A percentile compares a stretch with the other conserved stretches of the same genome.
Conservation (phyloP, 129 eudicot genomes). For the Artemisia tridentata region DNA sequence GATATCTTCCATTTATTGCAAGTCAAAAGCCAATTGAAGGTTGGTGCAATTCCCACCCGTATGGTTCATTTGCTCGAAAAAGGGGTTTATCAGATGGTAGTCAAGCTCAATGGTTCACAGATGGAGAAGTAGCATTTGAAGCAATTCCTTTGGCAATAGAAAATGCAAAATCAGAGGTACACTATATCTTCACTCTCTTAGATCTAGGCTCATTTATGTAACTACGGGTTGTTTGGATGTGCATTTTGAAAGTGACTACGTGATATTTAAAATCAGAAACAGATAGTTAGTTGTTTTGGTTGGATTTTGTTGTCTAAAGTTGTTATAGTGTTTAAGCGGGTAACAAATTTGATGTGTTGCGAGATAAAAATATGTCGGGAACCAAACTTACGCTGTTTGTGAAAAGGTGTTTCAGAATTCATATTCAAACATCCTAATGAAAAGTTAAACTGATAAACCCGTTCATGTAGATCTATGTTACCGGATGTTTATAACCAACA, state of each 20-base stretch:
- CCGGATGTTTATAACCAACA: constrained; percentile 46
- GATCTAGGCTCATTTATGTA: neutral
- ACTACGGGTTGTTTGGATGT: neutral
- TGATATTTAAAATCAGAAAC: neutral
- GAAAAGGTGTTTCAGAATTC: neutral
- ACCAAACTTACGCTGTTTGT: neutral
- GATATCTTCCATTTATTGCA: constrained; percentile 75
- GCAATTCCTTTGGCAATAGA: constrained; percentile 86
- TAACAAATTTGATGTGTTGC: too few relatives aligned
- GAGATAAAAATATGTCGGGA: neutral
- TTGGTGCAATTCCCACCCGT: constrained; percentile 84
- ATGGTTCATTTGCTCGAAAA: constrained; percentile 75
- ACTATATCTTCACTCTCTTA: constrained; percentile 2
- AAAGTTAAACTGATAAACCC: constrained; percentile 2
- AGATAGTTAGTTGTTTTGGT: neutral
- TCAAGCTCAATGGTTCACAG: constrained; percentile 93
- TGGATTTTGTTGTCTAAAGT: neutral
- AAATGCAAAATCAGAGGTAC: constrained; percentile 85
- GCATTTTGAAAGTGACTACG: too few relatives aligned
- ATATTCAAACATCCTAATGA: neutral
- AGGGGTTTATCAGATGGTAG: constrained; percentile 75
- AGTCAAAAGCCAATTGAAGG: constrained; percentile 60
- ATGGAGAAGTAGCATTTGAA: constrained; percentile 86
- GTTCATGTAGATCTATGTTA: constrained; percentile 71
- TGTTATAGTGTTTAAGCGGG: neutral